Evolutionary conservation across 805 yeast species (phyloP), one percentile per base, ranked within the genome.

Genomic region (Geotrichum ghanense): DNA sequence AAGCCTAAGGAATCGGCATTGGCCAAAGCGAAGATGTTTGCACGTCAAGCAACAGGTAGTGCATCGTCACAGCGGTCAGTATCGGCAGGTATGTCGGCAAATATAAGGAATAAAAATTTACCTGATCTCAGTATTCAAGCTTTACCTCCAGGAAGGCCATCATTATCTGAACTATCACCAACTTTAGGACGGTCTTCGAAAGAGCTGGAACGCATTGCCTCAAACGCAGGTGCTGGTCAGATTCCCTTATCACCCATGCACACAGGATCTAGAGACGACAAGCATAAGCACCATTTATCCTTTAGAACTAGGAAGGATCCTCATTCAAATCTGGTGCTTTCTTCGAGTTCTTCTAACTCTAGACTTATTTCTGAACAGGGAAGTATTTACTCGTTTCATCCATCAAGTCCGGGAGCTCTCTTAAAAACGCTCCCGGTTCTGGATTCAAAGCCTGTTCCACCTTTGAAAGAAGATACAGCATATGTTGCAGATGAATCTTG

Each of bases 401-500:
- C 68, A 3, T 53, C 65, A 1, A 54, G 60, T 16, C 66, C 68
- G 1, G 64, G 63, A 2, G 49, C 57, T 10, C 21, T 57, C 42
- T 65, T 63, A 37, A 56, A 50, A 46, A 45, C 56, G 31, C 48
- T 52, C 31, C 51, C 63, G 2, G 56, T 62, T 2, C 45, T 64
- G 5, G 64, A 62, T 25, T 47, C 57, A 12, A 54, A 54, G 51
- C 64, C 51, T 17, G 31, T 53, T 34, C 49, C 45, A 20, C 44
- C 50, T 48, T 55, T 57, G 39, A 52, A 53, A 22, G 70, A 65
- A 42, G 67, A 65, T 47, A 53, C 64, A 23, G 61, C 59, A 14
- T 60, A 63, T 24, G 59, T 65, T 7, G 45, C 75, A 3, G 76
- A 72, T 48, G 73, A 72, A 21, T 65, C 79, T 1, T 77, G 80